Evolutionary conservation across 306 rosid genomes (phyloP).

Genomic region (Rosa multiflora): DNA sequence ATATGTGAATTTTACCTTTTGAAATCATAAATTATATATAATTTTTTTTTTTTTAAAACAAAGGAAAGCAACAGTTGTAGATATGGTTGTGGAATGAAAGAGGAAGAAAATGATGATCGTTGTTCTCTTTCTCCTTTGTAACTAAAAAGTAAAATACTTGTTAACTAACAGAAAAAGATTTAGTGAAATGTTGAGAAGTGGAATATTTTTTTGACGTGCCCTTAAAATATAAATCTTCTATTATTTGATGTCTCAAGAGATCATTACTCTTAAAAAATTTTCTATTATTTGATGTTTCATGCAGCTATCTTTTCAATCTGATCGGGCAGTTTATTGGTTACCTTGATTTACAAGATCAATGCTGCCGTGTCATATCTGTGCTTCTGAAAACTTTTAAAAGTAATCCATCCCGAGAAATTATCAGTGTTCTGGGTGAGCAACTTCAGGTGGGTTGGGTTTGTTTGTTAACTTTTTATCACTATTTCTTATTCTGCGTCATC

Average conservation of each 20-base stretch:
- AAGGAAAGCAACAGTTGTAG: neutral
- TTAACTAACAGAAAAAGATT: neutral
- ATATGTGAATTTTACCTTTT: neutral
- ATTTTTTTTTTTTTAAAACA: neutral
- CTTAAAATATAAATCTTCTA: neutral
- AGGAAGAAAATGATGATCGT: neutral
- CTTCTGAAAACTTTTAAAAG: conserved; percentile 45
- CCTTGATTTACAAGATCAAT: conserved; percentile 75
- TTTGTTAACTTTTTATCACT: conserved; percentile 1
- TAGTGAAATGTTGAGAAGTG: neutral
- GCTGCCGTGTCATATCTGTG: conserved; percentile 55
- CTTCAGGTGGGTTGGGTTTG: conserved; percentile 57
- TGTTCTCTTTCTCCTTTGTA: neutral
- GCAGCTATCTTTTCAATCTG: conserved; percentile 90
- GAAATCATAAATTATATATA: neutral
- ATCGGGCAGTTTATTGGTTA: conserved; percentile 64
- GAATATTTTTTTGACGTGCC: neutral
- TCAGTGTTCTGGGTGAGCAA: conserved; percentile 75
- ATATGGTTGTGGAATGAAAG: neutral
- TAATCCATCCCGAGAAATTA: conserved; percentile 51
- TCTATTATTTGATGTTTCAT: conserved; percentile 4
- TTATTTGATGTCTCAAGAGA: neutral
- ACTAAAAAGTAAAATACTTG: neutral
- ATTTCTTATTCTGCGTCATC: neutral
- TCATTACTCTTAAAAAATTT: neutral